Evolutionary conservation across 305 asterid species (phyloP), one percentile per base, ranked within the genome.

Genomic region (Solanum chacoense): DNA sequence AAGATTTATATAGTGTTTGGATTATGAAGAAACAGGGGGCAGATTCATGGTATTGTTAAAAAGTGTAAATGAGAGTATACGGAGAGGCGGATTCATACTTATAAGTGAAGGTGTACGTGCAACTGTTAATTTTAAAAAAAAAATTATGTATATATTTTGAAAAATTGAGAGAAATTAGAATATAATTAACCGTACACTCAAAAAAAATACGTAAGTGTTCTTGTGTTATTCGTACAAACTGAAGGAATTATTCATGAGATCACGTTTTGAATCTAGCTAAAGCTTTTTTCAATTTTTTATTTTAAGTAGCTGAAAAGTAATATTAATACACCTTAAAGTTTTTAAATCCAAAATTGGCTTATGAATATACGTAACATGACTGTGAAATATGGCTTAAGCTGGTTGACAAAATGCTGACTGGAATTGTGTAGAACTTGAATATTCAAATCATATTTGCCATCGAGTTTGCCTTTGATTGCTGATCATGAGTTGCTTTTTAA

Each of bases 161-260:
- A 11, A 40, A 40, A 11, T 11, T 40, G 50, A 40, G 2, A 40
- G 18, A 42, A 42, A 1, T 11, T 12, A 42, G 0, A 42, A 42
- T 42, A 42, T 11, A 40, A 40, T 11, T 40, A 40, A 40, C 0
- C 4, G 0, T 38, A 3, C 5, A 40, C 0, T 0, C 14, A 40
- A 40, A 11, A 38, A 0, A 0, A 38, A 1, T 12, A 3, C 2
- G 16, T 11, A 0, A 40, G 2, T 40, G 2, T 40, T 11, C 5
- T 40, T 40, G 50, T 40, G 16, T 42, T 42, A 11, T 42, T 42
- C 5, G 2, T 42, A 42, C 18, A 42, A 42, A 3, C 18, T 4
- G 16, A 11, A 40, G 50, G 16, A 40, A 40, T 3, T 3, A 40
- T 40, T 11, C 16, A 40, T 40, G 50, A 42, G 50, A 40, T 40